phyloP scores from a whole-genome alignment of 495 filamentous ascomycete genomes.

The Arthonia radiata region DNA sequence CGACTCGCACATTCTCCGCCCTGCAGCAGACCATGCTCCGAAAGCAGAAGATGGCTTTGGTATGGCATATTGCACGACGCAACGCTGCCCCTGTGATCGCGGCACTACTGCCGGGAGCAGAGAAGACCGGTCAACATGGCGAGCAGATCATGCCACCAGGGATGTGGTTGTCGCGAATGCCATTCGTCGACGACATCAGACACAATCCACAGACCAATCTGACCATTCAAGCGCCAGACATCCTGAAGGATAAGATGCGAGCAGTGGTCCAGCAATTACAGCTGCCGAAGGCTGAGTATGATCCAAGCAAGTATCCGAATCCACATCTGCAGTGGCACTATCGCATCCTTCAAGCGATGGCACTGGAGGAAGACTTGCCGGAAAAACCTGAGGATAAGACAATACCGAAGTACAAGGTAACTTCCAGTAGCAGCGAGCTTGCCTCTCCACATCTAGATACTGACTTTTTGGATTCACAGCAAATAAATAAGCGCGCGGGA shows the following conservation, averaged over 20 bases:
- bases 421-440: too few species aligned
- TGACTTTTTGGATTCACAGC: too few species aligned
- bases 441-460: too few species aligned
- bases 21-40: conserved; percentile 66
- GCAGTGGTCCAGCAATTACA: conserved; percentile 64
- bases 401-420: conserved; percentile 56
- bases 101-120: conserved; percentile 52
- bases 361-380: conserved; percentile 77
- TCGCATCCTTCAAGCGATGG: conserved; percentile 73
- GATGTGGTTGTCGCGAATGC: conserved; percentile 70
- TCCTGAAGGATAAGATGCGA: conserved; percentile 58
- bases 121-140: conserved; percentile 37
- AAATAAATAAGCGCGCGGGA: conserved; percentile 46
- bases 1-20: conserved; percentile 71
- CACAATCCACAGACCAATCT: conserved; percentile 28
- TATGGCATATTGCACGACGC: conserved; percentile 67
- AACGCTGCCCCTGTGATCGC: conserved; percentile 57
- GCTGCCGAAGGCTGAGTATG: conserved; percentile 63
- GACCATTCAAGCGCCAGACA: conserved; percentile 29
- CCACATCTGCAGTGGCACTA: conserved; percentile 95
- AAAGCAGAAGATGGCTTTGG: conserved; percentile 53
- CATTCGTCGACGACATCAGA: conserved; percentile 78
- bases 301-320: conserved; percentile 75
- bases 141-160: conserved; percentile 55
- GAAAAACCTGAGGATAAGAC: conserved; percentile 63